Evolutionary conservation across 371 early-diverging fungal genomes (phyloP), one percentile per base, ranked within the genome.

Genomic region (Nematocida homosporus): DNA sequence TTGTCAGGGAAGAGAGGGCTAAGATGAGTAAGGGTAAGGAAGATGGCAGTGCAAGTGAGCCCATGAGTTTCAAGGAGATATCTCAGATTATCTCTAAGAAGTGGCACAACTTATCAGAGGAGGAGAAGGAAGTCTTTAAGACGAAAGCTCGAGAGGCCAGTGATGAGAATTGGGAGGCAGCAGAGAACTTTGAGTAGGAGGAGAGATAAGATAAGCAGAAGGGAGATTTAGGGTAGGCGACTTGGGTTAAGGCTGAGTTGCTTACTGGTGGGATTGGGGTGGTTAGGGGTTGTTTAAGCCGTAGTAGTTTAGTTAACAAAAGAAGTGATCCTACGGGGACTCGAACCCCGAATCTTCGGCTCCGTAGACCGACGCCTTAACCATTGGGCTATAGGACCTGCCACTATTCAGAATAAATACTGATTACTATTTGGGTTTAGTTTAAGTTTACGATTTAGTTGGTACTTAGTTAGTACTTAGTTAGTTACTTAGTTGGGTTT

Each of bases 301-400:
- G n/a, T n/a, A n/a, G n/a, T n/a, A n/a, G 8, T 10, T 13, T 30
- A 10, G 27, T 35, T 30, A 54, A 54, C 35, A 56, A 42, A 30
- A 44, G 66, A 54, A 52, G 56, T 41, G 75, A 60, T 72, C 65
- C 78, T 65, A 56, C 68, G 44, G 68, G 60, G 48, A 68, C 41
- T 59, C 54, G 66, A 65, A 75, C 64, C 66, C 78, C 55, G 56
- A 67, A 44, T 48, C 38, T 56, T 61, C 72, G 67, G 79, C 47
- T 79, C 79, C 72, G 79, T 64, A 79, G 79, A 56, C 79, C 79
- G 65, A 60, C 80, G 72, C 79, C 79, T 76, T 80, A 78, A 78
- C 79, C 79, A 78, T 78, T 78, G 48, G 68, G 79, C 79, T 63
- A 78, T 72, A 68, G 59, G 79, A 68, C 75, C 79, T 20, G 13